Base-by-base conservation (phyloP, 2,329 filamentous ascomycete genomes). In the Penicillium vulpinum region DNA sequence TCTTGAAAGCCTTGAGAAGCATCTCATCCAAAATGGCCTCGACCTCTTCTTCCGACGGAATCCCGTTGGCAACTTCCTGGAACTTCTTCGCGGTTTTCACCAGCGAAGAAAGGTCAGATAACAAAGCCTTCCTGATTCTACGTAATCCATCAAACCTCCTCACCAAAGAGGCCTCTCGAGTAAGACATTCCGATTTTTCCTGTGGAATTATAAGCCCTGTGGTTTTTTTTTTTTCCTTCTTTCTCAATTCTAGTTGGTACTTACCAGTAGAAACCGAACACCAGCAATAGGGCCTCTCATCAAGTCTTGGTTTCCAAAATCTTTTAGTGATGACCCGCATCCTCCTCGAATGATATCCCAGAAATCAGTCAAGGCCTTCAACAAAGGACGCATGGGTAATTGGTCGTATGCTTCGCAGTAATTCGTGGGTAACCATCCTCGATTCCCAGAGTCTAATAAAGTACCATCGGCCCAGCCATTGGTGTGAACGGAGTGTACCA, bases 391-490 rank as follows among this genome's bases (percentile, higher is more conserved):
- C 82, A 97, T 92, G 62, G 92, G 87, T 22, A 91, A 85, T 44
- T 93, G 91, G 64, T 97, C 91, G 73, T 97, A 99, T 10, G 91
- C 84, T 72, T 97, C 92, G 79, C 94, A 99, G 74, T 97, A 99
- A 75, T 99, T 99, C 9, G 94, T 99, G 3, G 94, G 94, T 58
- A 99, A 80, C 94, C 94, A 99, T 61, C 94, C 94, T 65, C 94
- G 85, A 49, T 89, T 89, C 26, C 93, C 93, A 3, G 92, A 91
- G 24, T 88, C 84, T 59, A 99, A 78, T 39, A 97, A 80, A 0
- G 94, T 99, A 50, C 94, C 94, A 73, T 99, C 94, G 31, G 94
- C 94, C 94, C 94, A 99, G 65, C 94, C 94, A 78, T 97, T 99
- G 59, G 91, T 94, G 75, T 99, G 94, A 64, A 97, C 90, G 4